Percentiles rank a stretch among this genome's conserved stretches.
These are phyloP conservation scores for Citrus unshiu DNA, from an alignment of 345 rosid species.

Conservation along the genomic window DNA sequence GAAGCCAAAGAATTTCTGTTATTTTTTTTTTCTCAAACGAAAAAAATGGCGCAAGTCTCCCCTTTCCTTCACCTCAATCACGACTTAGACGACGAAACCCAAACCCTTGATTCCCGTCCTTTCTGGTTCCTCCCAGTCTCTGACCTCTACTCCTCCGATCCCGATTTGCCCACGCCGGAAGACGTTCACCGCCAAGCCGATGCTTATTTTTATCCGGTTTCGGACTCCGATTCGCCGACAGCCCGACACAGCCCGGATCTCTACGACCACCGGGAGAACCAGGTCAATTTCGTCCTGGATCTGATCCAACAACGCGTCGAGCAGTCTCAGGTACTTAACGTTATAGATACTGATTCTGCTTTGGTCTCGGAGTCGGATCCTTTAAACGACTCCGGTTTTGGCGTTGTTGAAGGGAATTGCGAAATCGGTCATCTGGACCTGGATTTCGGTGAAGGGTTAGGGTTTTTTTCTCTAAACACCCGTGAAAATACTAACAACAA, in stretches of 20 bases:
- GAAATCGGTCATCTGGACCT: conserved; percentile 36
- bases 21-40: not conserved
- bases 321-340: conserved; percentile 53
- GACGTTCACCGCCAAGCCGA: conserved; percentile 7
- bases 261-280: conserved; percentile 48
- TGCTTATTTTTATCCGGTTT: conserved; percentile 11
- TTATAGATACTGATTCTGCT: not conserved
- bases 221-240: conserved; percentile 31
- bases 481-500: conserved; percentile 16
- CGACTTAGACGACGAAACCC: conserved; percentile 14
- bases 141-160: conserved; percentile 29
- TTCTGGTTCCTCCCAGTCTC: conserved; percentile 26
- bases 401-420: conserved; percentile 36
- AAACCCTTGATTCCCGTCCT: conserved; percentile 34
- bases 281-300: conserved; percentile 81
- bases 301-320: conserved; percentile 88
- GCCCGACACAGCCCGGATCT: conserved; percentile 36
- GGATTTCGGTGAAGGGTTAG: conserved; percentile 48
- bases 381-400: conserved; percentile 33
- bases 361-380: conserved; percentile 34
- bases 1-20: not conserved
- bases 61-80: conserved; percentile 23
- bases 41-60: conserved; percentile 29
- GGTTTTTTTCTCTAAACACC: conserved; percentile 33
- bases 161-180: conserved; percentile 18